These are phyloP conservation scores for Ilex paraguariensis DNA, from an alignment of 305 asterid genomes.

Conservation along the genomic window DNA sequence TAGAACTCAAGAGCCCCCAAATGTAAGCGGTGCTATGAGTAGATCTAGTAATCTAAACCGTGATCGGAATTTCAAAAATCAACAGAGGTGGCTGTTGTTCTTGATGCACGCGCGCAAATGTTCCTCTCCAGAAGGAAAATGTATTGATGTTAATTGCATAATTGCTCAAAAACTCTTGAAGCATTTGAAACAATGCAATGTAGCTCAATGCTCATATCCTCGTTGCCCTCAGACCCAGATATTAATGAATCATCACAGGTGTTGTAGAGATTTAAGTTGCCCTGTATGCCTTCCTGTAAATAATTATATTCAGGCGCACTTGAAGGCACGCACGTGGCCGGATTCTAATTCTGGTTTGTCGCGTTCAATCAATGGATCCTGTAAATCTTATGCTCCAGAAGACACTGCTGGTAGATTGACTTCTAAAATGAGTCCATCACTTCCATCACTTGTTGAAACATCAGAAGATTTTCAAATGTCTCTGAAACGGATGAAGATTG, in stretches of 20 bases:
- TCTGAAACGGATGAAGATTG: conserved; percentile 71
- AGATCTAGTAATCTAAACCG: conserved; percentile 40
- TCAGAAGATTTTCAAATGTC: conserved; percentile 67
- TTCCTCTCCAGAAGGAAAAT: conserved; percentile 77
- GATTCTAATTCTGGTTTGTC: conserved; percentile 42
- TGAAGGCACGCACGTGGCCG: conserved; percentile 42
- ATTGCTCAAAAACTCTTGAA: conserved; percentile 60
- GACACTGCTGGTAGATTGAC: conserved; percentile 40
- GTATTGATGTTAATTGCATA: conserved; percentile 58
- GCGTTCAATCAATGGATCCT: conserved; percentile 39
- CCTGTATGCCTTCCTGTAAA: conserved; percentile 89
- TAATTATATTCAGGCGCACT: conserved; percentile 49
- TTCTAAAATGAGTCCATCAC: conserved; percentile 29
- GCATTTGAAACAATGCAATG: conserved; percentile 61
- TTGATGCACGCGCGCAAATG: conserved; percentile 88
- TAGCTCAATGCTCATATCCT: conserved; percentile 47
- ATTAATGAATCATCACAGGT: conserved; percentile 52
- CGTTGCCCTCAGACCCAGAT: conserved; percentile 54
- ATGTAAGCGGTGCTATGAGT: conserved; percentile 27
- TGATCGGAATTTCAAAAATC: conserved; percentile 56
- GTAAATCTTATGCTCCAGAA: conserved; percentile 42
- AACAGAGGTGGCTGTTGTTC: conserved; percentile 80
- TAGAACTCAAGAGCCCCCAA: conserved; percentile 46
- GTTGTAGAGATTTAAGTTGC: conserved; percentile 62
- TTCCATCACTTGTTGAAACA: conserved; percentile 38